These are phyloP conservation scores for Yamadazyma kitorensis DNA, from an alignment of 805 yeast species.

Conservation along the genomic window DNA sequence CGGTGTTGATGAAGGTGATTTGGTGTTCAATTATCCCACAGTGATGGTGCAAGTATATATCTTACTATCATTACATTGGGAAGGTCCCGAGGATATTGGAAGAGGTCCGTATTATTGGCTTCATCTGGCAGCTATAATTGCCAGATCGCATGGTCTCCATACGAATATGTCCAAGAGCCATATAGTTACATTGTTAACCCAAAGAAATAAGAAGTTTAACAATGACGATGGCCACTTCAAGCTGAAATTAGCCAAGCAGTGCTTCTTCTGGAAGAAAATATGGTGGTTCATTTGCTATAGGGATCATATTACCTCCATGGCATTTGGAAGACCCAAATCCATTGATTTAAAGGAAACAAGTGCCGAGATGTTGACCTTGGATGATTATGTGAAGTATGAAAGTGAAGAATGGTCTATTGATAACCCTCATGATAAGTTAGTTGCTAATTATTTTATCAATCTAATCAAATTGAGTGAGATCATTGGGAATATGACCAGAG, in stretches of 20 bases:
- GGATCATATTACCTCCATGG: slow-evolving; percentile 4
- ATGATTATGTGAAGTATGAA: slow-evolving; percentile 11
- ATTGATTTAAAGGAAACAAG: slow-evolving; percentile 4
- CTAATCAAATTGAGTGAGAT: slow-evolving; percentile 8
- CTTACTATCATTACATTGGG: slow-evolving; percentile 5
- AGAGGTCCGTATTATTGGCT: slow-evolving; percentile 10
- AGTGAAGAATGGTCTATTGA: slow-evolving; percentile 4
- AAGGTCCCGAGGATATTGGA: slow-evolving; percentile 1
- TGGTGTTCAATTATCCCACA: slow-evolving; percentile 13
- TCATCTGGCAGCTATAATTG: slow-evolving; percentile 5
- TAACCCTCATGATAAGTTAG: slow-evolving; percentile 1
- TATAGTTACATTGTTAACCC: not conserved
- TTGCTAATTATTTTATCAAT: slow-evolving; percentile 6
- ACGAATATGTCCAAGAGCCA: slow-evolving; percentile 3
- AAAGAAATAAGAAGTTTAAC: not conserved
- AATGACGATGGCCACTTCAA: too few species aligned
- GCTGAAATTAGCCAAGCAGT: slow-evolving; percentile 7
- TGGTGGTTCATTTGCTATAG: slow-evolving; percentile 12
- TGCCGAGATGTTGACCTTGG: slow-evolving; percentile 7
- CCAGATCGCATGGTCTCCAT: slow-evolving; percentile 9
- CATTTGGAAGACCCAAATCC: slow-evolving; percentile 11
- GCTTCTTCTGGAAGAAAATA: slow-evolving; percentile 11
- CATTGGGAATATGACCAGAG: slow-evolving; percentile 5
- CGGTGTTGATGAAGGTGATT: slow-evolving; percentile 4
- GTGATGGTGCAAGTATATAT: slow-evolving; percentile 9